Conservation (phyloP, 352 stramenopile species). For the Thalassiosira exigua region DNA sequence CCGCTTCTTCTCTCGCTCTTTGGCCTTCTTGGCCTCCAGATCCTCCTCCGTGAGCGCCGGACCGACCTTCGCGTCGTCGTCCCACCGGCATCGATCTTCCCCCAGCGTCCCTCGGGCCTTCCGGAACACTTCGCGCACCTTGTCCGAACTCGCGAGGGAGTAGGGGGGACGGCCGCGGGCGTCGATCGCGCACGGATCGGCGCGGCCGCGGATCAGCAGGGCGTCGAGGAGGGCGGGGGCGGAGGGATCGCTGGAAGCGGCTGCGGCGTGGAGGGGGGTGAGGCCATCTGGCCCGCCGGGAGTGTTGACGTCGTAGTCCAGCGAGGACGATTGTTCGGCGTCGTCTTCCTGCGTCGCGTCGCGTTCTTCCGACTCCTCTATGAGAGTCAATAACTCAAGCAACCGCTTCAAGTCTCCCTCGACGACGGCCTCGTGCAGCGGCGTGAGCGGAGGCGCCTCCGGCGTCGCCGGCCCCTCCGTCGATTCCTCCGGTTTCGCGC, state of each 20-base stretch:
- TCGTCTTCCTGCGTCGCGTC: slow-evolving; percentile 9
- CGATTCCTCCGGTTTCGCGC: slow-evolving; percentile 1
- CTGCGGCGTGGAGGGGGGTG: slow-evolving; percentile 47
- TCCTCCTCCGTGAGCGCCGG: slow-evolving; percentile 66
- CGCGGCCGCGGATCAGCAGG: slow-evolving; percentile 87
- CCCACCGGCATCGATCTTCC: slow-evolving; percentile 81
- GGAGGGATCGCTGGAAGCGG: slow-evolving; percentile 30
- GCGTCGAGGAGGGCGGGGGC: slow-evolving; percentile 68
- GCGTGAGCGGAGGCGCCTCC: slow-evolving; percentile 41
- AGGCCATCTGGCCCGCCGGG: slow-evolving; percentile 27
- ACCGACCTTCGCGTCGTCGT: slow-evolving; percentile 67
- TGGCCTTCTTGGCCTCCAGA: slow-evolving; percentile 85
- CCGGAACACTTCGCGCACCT: slow-evolving; percentile 91
- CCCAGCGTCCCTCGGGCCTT: slow-evolving; percentile 88
- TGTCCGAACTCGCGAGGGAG: slow-evolving; percentile 89
- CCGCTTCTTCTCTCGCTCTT: slow-evolving; percentile 86
- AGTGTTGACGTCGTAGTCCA: slow-evolving; percentile 46
- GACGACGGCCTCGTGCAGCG: slow-evolving; percentile 62
- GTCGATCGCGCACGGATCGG: slow-evolving; percentile 89
- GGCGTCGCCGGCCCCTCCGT: not conserved
- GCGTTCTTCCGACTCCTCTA: slow-evolving; percentile 32
- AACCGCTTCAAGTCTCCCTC: slow-evolving; percentile 57
- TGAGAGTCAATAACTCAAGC: slow-evolving; percentile 37
- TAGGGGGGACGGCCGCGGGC: slow-evolving; percentile 88
- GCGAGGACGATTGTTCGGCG: slow-evolving; percentile 13